Percentiles rank a stretch among this genome's conserved stretches.
Evolutionary conservation across 345 rosid genomes (phyloP).

Genomic region (Eucalyptus sideroxylon): DNA sequence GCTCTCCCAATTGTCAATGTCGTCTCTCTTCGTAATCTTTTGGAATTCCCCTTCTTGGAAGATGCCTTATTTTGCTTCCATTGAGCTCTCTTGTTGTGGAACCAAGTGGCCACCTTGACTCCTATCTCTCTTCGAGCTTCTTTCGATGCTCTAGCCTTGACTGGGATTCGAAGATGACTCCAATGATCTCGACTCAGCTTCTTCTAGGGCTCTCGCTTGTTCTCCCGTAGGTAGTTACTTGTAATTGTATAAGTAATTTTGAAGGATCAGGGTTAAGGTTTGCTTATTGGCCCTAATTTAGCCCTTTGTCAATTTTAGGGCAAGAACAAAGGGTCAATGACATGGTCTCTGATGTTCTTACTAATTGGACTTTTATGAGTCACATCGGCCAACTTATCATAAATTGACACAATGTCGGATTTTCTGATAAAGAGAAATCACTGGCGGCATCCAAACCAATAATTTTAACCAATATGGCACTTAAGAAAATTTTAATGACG

Average conservation of each 20-base stretch:
- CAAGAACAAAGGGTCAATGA: not conserved
- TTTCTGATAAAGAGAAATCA: accelerated
- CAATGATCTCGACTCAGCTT: not conserved
- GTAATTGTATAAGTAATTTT: not conserved
- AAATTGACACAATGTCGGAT: not conserved
- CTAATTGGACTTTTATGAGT: not conserved
- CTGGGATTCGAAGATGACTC: not conserved
- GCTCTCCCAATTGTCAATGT: not conserved
- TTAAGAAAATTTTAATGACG: accelerated
- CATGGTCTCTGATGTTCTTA: not conserved
- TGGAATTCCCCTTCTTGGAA: not conserved
- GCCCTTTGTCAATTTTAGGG: not conserved
- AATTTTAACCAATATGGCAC: not conserved
- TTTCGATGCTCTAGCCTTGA: not conserved
- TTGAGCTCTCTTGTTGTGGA: not conserved
- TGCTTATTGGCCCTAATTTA: not conserved
- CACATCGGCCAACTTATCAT: not conserved
- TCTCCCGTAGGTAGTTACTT: not conserved
- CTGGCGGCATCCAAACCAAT: accelerated
- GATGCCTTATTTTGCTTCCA: not conserved
- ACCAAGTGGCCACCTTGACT: not conserved
- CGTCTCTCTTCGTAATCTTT: not conserved
- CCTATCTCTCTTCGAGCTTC: not conserved
- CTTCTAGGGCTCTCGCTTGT: not conserved
- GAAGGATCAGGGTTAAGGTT: not conserved